Percentiles rank a stretch among this genome's conserved stretches.
Evolutionary conservation across 768 basidiomycete genomes (phyloP).

Genomic region (Lenzites betulinus): DNA sequence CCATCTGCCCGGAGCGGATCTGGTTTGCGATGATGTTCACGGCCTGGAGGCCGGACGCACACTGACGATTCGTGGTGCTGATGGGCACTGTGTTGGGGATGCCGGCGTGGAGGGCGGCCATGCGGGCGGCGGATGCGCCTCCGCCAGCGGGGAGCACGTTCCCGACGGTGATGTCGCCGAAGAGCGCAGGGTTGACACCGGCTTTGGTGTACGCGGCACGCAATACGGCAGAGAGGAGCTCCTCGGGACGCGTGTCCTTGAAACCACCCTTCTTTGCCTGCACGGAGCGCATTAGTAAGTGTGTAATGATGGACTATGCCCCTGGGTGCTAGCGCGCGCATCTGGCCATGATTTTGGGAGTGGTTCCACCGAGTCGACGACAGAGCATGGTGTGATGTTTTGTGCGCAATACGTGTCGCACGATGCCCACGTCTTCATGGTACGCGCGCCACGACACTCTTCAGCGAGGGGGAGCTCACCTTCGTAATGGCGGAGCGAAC

Average conservation of each 20-base stretch:
- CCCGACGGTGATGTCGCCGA: slow-evolving; percentile 84
- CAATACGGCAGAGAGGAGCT: slow-evolving; percentile 76
- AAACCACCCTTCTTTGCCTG: slow-evolving; percentile 86
- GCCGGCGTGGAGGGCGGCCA: slow-evolving; percentile 85
- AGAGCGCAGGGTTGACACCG: slow-evolving; percentile 74
- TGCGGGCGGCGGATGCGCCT: slow-evolving; percentile 79
- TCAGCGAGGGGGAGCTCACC: slow-evolving; percentile 44
- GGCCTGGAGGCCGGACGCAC: slow-evolving; percentile 84
- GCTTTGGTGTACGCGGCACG: slow-evolving; percentile 69
- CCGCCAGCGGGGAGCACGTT: slow-evolving; percentile 89
- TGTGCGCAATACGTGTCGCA: too few relatives aligned
- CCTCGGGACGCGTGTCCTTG: slow-evolving; percentile 87
- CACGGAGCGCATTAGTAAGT: background rate
- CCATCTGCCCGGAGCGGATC: slow-evolving; percentile 78
- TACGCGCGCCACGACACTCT: background rate
- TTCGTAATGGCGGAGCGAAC: slow-evolving; percentile 92
- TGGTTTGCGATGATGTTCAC: slow-evolving; percentile 82
- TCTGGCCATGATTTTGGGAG: too few relatives aligned
- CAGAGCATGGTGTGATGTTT: too few relatives aligned
- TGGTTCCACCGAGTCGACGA: too few relatives aligned
- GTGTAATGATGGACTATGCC: too few relatives aligned
- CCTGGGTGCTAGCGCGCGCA: too few relatives aligned
- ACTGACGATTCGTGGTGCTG: slow-evolving; percentile 89
- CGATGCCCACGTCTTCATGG: too few relatives aligned
- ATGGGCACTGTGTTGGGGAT: slow-evolving; percentile 76